Evolutionary conservation across 2,329 filamentous ascomycete genomes (phyloP).

Genomic region (Diaporthe destruens): DNA sequence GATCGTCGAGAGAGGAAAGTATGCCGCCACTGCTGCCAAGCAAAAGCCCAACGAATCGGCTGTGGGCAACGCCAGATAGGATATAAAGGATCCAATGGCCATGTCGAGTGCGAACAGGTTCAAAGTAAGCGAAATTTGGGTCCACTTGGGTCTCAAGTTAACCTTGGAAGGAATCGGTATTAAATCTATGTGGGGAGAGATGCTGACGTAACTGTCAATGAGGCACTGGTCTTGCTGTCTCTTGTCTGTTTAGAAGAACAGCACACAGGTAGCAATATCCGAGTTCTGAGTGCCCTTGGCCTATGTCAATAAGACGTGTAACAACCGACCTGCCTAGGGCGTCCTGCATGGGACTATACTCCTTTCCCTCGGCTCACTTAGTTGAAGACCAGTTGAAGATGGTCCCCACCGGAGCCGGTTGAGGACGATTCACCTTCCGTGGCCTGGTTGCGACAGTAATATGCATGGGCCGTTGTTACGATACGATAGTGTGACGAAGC

Average conservation of each 20-base stretch:
- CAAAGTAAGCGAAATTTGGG: no score
- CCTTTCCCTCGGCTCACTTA: not conserved
- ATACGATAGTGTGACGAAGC: not conserved
- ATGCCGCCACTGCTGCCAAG: not conserved
- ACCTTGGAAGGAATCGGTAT: not conserved
- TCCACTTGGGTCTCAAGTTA: not conserved
- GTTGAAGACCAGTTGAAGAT: no score
- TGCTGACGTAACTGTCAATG: not conserved
- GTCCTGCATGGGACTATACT: not conserved
- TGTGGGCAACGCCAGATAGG: not conserved
- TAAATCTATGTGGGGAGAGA: not conserved
- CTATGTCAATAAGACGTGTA: not conserved
- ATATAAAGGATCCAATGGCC: not conserved
- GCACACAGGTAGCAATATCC: not conserved
- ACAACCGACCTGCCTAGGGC: not conserved
- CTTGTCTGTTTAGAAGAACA: not conserved
- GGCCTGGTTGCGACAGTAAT: not conserved
- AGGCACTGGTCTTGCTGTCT: not conserved
- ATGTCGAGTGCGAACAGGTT: not conserved
- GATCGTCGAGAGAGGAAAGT: conserved; percentile 14
- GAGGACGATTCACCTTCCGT: not conserved
- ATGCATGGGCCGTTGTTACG: not conserved
- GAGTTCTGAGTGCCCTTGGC: not conserved
- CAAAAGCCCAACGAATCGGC: not conserved
- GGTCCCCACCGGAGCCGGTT: not conserved